Conservation (phyloP, 495 filamentous ascomycete genomes). For the Aspergillus sparsus region DNA sequence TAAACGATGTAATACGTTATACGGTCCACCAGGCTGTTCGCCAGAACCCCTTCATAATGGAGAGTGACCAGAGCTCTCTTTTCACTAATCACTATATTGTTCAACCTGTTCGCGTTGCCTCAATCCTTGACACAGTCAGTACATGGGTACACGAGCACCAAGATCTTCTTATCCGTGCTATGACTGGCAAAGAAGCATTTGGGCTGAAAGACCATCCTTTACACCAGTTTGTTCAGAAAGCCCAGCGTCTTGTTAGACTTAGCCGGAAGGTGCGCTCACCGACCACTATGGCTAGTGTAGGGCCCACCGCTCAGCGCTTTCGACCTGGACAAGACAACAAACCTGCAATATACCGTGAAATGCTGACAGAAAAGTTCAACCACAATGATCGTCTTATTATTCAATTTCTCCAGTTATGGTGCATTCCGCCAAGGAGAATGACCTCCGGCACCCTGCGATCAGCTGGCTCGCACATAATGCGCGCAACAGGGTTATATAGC, state of each 20-base stretch:
- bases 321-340: conserved; percentile 36
- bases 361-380: conserved; percentile 38
- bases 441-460: conserved; percentile 56
- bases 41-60: conserved; percentile 38
- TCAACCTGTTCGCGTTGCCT: conserved; percentile 48
- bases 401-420: conserved; percentile 66
- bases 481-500: conserved; percentile 68
- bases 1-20: conserved; percentile 59
- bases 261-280: conserved; percentile 65
- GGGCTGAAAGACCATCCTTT: conserved; percentile 41
- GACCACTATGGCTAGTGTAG: conserved; percentile 56
- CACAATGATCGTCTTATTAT: conserved; percentile 60
- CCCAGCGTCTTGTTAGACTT: conserved; percentile 62
- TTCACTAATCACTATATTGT: conserved; percentile 49
- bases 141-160: conserved; percentile 62
- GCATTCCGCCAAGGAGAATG: conserved; percentile 49
- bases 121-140: conserved; percentile 47
- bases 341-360: conserved; percentile 43
- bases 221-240: conserved; percentile 63
- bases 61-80: conserved; percentile 50
- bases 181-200: conserved; percentile 22
- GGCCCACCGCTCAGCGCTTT: conserved; percentile 45
- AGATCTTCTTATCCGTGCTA: conserved; percentile 39
- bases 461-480: conserved; percentile 69
- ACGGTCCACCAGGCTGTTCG: conserved; percentile 65